phyloP scores from a whole-genome alignment of 768 basidiomycete species.

The Dictyophora rubrovolvata region DNA sequence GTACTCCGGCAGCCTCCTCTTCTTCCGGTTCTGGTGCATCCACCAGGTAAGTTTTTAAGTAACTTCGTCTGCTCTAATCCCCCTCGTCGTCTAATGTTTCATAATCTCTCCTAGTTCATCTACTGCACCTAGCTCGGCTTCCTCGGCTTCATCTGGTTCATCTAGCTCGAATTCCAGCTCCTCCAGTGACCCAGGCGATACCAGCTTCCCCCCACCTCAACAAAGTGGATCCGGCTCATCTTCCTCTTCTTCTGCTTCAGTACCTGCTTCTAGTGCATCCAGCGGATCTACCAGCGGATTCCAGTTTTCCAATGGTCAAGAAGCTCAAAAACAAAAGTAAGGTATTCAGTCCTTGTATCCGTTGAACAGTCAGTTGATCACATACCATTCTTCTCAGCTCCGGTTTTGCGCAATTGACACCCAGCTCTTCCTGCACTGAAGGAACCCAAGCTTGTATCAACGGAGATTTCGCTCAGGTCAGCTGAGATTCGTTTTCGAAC shows the following conservation, averaged over 20 bases:
- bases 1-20: conserved; percentile 11
- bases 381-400: conserved; percentile 12
- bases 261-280: conserved; percentile 19
- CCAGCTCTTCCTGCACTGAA: conserved; percentile 35
- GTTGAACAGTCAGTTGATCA: neutral
- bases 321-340: neutral
- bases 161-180: conserved; percentile 4
- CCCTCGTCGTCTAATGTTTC: neutral
- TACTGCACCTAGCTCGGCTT: conserved; percentile 12
- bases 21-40: conserved; percentile 1
- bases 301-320: neutral
- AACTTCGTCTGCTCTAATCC: neutral
- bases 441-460: conserved; percentile 41
- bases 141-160: conserved; percentile 8
- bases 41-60: neutral
- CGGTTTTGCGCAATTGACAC: conserved; percentile 39
- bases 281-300: conserved; percentile 10
- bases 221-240: neutral
- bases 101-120: conserved; percentile 7
- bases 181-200: neutral
- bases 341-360: neutral
- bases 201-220: neutral
- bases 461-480: conserved; percentile 34
- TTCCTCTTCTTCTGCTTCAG: conserved; percentile 10
- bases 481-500: neutral